These are phyloP conservation scores for Botrytis tulipae DNA, from an alignment of 2,329 filamentous ascomycete genomes.

Conservation along the genomic window DNA sequence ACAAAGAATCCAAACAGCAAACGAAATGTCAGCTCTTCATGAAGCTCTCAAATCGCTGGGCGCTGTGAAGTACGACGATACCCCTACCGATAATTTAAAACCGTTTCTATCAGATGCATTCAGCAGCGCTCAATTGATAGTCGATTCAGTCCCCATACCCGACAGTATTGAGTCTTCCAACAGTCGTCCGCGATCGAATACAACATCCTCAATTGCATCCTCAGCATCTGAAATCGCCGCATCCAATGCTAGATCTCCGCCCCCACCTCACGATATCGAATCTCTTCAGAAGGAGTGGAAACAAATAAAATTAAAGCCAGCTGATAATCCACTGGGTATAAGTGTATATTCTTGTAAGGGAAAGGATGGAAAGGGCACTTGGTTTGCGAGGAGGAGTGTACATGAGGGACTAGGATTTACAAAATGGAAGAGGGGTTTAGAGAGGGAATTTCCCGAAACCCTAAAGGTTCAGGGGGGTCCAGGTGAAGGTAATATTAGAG, in stretches of 20 bases:
- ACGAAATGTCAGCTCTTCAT: slow-evolving; percentile 55
- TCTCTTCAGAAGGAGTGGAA: slow-evolving; percentile 79
- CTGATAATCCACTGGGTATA: slow-evolving; percentile 74
- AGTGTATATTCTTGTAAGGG: slow-evolving; percentile 75
- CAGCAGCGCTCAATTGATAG: slow-evolving; percentile 63
- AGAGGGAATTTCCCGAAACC: slow-evolving; percentile 76
- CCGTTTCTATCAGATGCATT: slow-evolving; percentile 60
- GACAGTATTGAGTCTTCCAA: slow-evolving; percentile 46
- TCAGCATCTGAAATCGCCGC: slow-evolving; percentile 52
- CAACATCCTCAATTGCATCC: slow-evolving; percentile 47
- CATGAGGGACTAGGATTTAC: slow-evolving; percentile 76
- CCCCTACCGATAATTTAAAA: slow-evolving; percentile 49
- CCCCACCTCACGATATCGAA: slow-evolving; percentile 48
- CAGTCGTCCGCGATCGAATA: slow-evolving; percentile 56
- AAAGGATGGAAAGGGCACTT: slow-evolving; percentile 79
- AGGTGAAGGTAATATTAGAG: slow-evolving; percentile 73
- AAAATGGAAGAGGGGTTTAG: slow-evolving; percentile 73
- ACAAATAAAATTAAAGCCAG: slow-evolving; percentile 68
- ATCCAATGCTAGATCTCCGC: slow-evolving; percentile 47
- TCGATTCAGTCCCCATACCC: slow-evolving; percentile 70
- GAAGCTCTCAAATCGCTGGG: slow-evolving; percentile 57
- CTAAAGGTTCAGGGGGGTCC: slow-evolving; percentile 68
- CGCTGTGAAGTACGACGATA: slow-evolving; percentile 52
- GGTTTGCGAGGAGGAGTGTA: slow-evolving; percentile 84
- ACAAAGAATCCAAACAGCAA: neutral